Evolutionary conservation across 148 eudicot genomes (phyloP).

Genomic region (Euryodendron excelsum): DNA sequence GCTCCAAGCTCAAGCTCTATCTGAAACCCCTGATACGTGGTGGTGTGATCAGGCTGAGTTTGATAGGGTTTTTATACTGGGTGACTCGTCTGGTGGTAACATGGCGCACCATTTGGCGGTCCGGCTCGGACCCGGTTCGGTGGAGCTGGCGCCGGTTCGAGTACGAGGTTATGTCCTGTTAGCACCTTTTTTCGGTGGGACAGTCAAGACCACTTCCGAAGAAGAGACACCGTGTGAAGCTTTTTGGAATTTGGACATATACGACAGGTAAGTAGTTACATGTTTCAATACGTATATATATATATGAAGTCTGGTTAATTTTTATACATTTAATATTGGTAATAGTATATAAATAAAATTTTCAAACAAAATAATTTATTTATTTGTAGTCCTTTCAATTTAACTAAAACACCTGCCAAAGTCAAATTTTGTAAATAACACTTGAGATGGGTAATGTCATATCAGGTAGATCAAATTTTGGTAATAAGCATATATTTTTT

Average conservation of each 20-base stretch:
- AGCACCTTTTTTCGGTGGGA: slow-evolving; percentile 73
- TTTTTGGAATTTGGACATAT: slow-evolving; percentile 38
- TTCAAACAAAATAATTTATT: no score
- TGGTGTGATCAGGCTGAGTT: slow-evolving; percentile 36
- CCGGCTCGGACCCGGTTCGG: slow-evolving; percentile 40
- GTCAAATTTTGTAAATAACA: no score
- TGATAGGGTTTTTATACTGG: slow-evolving; percentile 51
- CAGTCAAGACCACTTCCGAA: slow-evolving; percentile 54
- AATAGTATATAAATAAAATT: no score
- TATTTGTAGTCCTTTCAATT: no score
- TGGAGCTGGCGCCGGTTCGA: slow-evolving; percentile 32
- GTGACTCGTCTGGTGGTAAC: slow-evolving; percentile 80
- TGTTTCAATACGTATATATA: no score
- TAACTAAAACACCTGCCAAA: no score
- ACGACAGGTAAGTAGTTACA: slow-evolving; percentile 44
- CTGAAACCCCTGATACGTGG: slow-evolving; percentile 12
- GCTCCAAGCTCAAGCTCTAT: slow-evolving; percentile 45
- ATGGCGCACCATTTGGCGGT: slow-evolving; percentile 70
- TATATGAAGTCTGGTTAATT: no score
- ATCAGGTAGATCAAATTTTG: no score
- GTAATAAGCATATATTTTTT: no score
- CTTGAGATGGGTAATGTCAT: no score
- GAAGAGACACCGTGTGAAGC: slow-evolving; percentile 44
- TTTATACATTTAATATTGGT: no score
- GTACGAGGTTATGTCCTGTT: slow-evolving; percentile 57